These are phyloP conservation scores for Spiromastix sp. DNA, from an alignment of 2,329 filamentous ascomycete genomes.

Conservation along the genomic window DNA sequence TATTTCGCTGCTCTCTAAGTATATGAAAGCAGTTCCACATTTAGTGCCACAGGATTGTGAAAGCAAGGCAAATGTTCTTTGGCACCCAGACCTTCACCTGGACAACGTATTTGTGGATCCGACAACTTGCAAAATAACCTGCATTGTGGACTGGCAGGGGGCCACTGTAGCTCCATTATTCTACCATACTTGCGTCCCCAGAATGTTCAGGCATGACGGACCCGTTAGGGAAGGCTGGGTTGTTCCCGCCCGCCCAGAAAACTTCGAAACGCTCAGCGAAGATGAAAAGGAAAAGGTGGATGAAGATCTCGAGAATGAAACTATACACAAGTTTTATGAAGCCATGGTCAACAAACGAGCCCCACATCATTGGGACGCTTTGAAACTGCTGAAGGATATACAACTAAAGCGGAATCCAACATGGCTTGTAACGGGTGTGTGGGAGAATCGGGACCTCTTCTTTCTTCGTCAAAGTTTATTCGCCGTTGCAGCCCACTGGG, in stretches of 20 bases:
- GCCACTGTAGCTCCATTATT: slow-evolving; percentile 10
- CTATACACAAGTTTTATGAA: slow-evolving; percentile 25
- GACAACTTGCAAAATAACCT: slow-evolving; percentile 14
- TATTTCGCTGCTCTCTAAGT: slow-evolving; percentile 16
- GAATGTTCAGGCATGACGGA: slow-evolving; percentile 19
- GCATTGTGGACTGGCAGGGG: slow-evolving; percentile 19
- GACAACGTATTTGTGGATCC: slow-evolving; percentile 22
- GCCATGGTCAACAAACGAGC: slow-evolving; percentile 20
- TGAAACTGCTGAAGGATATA: slow-evolving; percentile 12
- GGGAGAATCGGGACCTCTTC: slow-evolving; percentile 24
- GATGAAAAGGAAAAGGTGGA: slow-evolving; percentile 19
- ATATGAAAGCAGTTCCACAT: slow-evolving; percentile 16
- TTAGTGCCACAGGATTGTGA: slow-evolving; percentile 11
- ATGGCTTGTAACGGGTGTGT: slow-evolving; percentile 21
- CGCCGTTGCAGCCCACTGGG: slow-evolving; percentile 15
- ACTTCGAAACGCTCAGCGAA: slow-evolving; percentile 17
- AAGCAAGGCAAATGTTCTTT: slow-evolving; percentile 14
- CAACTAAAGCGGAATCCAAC: slow-evolving; percentile 20
- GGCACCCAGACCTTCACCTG: slow-evolving; percentile 19
- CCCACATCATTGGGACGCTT: slow-evolving; percentile 19
- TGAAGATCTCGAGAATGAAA: slow-evolving; percentile 22
- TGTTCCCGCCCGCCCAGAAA: slow-evolving; percentile 19
- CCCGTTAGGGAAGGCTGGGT: slow-evolving; percentile 21
- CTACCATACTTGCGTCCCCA: slow-evolving; percentile 20
- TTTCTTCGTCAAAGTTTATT: slow-evolving; percentile 23